Evolutionary conservation across 345 rosid genomes (phyloP), one percentile per base, ranked within the genome.

Genomic region (Carallia pectinifolia): DNA sequence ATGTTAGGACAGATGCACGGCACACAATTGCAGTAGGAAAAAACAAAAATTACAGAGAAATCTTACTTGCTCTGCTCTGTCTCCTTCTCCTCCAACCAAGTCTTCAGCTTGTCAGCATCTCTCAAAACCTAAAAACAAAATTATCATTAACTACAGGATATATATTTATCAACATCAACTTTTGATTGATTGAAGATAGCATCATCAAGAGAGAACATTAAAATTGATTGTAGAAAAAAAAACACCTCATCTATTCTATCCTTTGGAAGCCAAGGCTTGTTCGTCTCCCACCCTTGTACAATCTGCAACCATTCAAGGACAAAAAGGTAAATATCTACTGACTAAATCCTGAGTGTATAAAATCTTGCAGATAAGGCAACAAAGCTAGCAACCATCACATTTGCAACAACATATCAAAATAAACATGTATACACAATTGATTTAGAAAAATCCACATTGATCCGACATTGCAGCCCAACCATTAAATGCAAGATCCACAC

Each of bases 251-350:
- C 82, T 71, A 88, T 76, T 80, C 70, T 88, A 47, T 82, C 87
- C 77, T 83, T 90, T 4, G 97, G 96, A 83, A 95, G 92, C 99
- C 99, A 95, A 58, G 96, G 80, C 77, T 92, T 95, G 63, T 85
- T 84, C 5, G 74, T 68, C 76, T 85, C 91, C 98, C 99, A 95
- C 55, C 74, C 88, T 73, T 64, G 69, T 61, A 83, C 79, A 47
- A 72, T 88, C 99, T 92, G 88, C 74, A 56, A 64, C 61, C 65
- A 62, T 53, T 31, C 65, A 78, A 23, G 53, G 53, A 4, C 34
- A 33, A 23, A 72, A 27, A 39, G 44, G 59, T 70, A 17, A 76
- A 64, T 75, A 34, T 53, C 54, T 18, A 40, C 10, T 1, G 6
- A 30, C 18, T 19, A 6, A 3, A 52, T 31, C 6, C 8, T 18